A percentile compares a stretch with the other conserved stretches of the same genome.
Conservation (phyloP, 352 stramenopile species). For the Phytophthora boehmeriae region DNA sequence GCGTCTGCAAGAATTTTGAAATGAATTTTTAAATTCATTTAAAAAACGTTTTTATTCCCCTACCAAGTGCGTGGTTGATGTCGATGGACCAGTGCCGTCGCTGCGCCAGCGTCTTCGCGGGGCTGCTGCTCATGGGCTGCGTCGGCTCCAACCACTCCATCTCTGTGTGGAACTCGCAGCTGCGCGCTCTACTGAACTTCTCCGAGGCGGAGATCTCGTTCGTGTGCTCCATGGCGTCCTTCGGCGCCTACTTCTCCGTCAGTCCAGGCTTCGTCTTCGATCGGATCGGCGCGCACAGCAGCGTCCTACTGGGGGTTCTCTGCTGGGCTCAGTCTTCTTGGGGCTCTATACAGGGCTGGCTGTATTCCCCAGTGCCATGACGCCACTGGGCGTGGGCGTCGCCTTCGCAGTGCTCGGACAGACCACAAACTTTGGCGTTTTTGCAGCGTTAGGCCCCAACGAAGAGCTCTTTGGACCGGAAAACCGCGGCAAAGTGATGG, state of each 20-base stretch:
- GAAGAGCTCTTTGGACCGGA: slow-evolving; percentile 71
- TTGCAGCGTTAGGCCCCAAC: slow-evolving; percentile 73
- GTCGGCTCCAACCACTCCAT: slow-evolving; percentile 81
- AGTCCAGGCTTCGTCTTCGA: slow-evolving; percentile 71
- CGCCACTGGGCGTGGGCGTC: slow-evolving; percentile 53
- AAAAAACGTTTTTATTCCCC: background rate
- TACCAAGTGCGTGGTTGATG: too few relatives aligned
- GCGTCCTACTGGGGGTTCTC: slow-evolving; percentile 47
- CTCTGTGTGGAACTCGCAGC: slow-evolving; percentile 79
- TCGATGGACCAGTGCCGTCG: slow-evolving; percentile 31
- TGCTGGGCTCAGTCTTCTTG: slow-evolving; percentile 54
- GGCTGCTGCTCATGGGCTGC: slow-evolving; percentile 60
- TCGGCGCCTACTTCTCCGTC: slow-evolving; percentile 81
- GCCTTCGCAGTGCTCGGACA: slow-evolving; percentile 67
- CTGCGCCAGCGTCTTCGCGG: slow-evolving; percentile 54
- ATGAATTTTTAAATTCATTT: background rate
- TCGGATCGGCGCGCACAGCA: slow-evolving; percentile 62
- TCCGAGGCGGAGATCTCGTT: slow-evolving; percentile 77
- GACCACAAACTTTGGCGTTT: slow-evolving; percentile 71
- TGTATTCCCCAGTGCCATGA: slow-evolving; percentile 37
- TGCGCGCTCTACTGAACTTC: slow-evolving; percentile 59
- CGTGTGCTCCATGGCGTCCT: slow-evolving; percentile 81
- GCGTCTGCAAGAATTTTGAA: too few relatives aligned
- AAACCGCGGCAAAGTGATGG: slow-evolving; percentile 78
- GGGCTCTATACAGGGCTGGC: slow-evolving; percentile 44